Evolutionary conservation across 768 basidiomycete genomes (phyloP).

Genomic region (Psilocybe tampanensis): DNA sequence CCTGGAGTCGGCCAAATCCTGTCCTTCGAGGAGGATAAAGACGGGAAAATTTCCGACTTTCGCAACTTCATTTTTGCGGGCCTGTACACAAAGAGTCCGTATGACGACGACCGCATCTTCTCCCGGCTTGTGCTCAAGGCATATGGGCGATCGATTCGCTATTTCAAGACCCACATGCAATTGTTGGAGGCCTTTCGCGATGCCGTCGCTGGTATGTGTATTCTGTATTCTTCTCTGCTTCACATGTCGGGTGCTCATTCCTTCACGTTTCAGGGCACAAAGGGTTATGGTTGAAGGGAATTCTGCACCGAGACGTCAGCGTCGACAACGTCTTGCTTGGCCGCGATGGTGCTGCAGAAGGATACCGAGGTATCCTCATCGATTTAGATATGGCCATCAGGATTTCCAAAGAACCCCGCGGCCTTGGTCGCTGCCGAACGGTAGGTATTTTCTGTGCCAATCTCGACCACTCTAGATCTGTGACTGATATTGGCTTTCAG

Average conservation of each 20-base stretch:
- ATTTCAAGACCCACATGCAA: not conserved
- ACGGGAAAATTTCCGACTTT: not conserved
- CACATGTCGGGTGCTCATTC: too few species aligned
- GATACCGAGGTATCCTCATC: not conserved
- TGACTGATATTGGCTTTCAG: not conserved
- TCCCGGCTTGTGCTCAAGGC: conserved; percentile 2
- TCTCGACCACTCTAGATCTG: too few species aligned
- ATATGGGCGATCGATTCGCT: not conserved
- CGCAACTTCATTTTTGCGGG: not conserved
- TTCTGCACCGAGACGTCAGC: conserved; percentile 10
- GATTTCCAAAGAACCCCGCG: not conserved
- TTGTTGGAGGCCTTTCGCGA: conserved; percentile 1
- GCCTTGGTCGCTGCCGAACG: too few species aligned
- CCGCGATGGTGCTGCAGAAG: not conserved
- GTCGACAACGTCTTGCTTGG: conserved; percentile 7
- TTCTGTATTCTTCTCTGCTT: too few species aligned
- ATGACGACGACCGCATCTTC: not conserved
- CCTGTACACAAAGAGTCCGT: not conserved
- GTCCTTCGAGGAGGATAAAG: not conserved
- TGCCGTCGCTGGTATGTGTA: not conserved
- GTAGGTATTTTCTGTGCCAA: too few species aligned
- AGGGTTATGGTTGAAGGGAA: not conserved
- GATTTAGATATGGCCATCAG: conserved; percentile 5
- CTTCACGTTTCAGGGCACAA: conserved; percentile 5
- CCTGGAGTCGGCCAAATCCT: conserved; percentile 5